These are phyloP conservation scores for Stemphylium vesicarium DNA, from an alignment of 2,329 filamentous ascomycete species.

Conservation along the genomic window DNA sequence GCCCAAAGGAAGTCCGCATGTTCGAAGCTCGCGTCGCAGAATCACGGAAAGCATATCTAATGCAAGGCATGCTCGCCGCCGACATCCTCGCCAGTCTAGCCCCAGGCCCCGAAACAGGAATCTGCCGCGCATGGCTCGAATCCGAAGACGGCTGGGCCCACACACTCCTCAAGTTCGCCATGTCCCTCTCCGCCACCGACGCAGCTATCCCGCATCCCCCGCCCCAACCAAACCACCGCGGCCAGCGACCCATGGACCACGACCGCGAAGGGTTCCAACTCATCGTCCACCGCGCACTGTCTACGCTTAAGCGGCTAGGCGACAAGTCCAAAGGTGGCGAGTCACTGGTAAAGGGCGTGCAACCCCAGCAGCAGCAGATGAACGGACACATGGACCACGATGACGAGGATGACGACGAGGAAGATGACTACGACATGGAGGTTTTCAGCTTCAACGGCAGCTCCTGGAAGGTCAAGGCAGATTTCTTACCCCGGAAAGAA, in stretches of 20 bases:
- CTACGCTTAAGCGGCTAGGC: conserved; percentile 55
- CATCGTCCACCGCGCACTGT: conserved; percentile 54
- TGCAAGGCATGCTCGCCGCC: conserved; percentile 89
- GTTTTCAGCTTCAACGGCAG: conserved; percentile 39
- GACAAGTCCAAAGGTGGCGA: conserved; percentile 52
- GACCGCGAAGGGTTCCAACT: conserved; percentile 47
- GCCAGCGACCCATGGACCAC: conserved; percentile 42
- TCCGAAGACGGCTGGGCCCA: conserved; percentile 84
- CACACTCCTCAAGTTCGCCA: conserved; percentile 77
- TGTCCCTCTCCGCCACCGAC: conserved; percentile 61
- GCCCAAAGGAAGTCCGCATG: conserved; percentile 43
- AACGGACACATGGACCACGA: conserved; percentile 35
- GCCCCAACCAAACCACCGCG: conserved; percentile 38
- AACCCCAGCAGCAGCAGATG: not conserved
- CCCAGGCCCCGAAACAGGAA: conserved; percentile 70
- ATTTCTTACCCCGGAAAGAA: conserved; percentile 55
- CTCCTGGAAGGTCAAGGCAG: conserved; percentile 45
- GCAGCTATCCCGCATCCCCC: conserved; percentile 34
- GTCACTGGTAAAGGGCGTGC: conserved; percentile 36
- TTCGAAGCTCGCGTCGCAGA: conserved; percentile 71
- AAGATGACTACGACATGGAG: conserved; percentile 45
- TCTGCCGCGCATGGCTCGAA: conserved; percentile 81
- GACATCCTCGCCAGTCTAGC: conserved; percentile 83
- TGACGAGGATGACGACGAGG: conserved; percentile 31
- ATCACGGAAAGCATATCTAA: conserved; percentile 83